Evolutionary conservation across 2,329 filamentous ascomycete species (phyloP), one percentile per base, ranked within the genome.

Genomic region (Malbranchea zuffiana): DNA sequence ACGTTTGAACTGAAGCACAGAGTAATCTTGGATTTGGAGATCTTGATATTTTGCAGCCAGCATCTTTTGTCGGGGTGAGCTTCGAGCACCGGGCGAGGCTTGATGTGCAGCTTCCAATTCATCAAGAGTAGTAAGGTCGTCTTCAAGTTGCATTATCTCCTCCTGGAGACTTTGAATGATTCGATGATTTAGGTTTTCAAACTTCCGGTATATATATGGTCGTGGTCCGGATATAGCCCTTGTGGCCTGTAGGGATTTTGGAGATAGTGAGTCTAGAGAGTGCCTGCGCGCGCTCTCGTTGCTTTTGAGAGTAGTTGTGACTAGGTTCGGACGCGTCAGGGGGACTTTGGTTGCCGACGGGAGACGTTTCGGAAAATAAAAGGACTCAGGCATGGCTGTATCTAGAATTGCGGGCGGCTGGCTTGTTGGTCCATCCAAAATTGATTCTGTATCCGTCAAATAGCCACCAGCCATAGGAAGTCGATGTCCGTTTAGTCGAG

Each of bases 151-250:
- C 19, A 70, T 68, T 12, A 94, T 74, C 55, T 93, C 84, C 52
- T 93, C 85, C 57, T 94, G 87, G 11, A 93, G 67, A 44, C 90
- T 78, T 0, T 94, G 66, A 2, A 95, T 63, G 2, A 93, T 63
- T 2, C 87, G 78, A 54, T 93, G 85, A 49, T 90, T 87, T 12
- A 94, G 63, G 7, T 75, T 71, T 53, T 83, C 79, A 51, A 95
- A 95, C 39, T 79, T 79, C 28, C 87, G 75, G 56, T 93, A 94
- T 41, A 93, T 71, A 1, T 84, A 83, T 3, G 57, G 52, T 25
- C 31, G 35, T 8, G 35, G 20, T 17, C 35, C 35, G 8, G 32
- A 16, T 3, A 23, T 15, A 15, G 32, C 21, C 5, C 31, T 35
- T 7, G 8, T 12, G 7, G 26, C 7, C 10, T 7, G 15, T 3